phyloP scores from a whole-genome alignment of 805 yeast species.

The Yamadazyma insecticola region DNA sequence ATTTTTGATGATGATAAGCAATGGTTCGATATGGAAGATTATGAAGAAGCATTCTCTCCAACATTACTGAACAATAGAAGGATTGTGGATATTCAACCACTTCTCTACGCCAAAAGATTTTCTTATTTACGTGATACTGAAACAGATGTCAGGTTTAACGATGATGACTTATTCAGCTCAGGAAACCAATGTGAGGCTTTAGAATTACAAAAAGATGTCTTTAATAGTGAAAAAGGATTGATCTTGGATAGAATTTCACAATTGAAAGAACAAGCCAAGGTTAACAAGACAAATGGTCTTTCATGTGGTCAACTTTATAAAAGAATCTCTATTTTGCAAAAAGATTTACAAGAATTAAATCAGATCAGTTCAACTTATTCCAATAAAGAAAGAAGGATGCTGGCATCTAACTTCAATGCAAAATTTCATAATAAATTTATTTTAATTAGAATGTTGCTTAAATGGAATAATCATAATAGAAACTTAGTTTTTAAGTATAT shows the following conservation, averaged over 20 bases:
- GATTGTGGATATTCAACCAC: constrained; percentile 49
- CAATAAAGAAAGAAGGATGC: constrained; percentile 7
- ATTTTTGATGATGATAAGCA: constrained; percentile 50
- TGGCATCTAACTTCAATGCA: constrained; percentile 5
- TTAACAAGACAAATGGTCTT: constrained; percentile 6
- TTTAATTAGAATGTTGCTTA: constrained; percentile 33
- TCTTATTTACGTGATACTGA: constrained; percentile 61
- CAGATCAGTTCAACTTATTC: constrained; percentile 6
- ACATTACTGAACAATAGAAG: constrained; percentile 33
- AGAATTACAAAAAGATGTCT: constrained; percentile 20
- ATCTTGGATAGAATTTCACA: constrained; percentile 22
- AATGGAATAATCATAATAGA: constrained; percentile 37
- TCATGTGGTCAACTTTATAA: constrained; percentile 8
- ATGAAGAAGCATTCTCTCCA: constrained; percentile 50
- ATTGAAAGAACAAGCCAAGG: constrained; percentile 15
- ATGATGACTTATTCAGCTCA: constrained; percentile 17
- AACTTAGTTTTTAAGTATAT: constrained; percentile 30
- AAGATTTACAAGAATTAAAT: constrained; percentile 11
- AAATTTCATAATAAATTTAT: constrained; percentile 36
- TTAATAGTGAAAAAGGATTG: constrained; percentile 23
- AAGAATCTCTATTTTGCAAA: constrained; percentile 17
- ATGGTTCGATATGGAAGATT: constrained; percentile 65
- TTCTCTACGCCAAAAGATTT: constrained; percentile 65
- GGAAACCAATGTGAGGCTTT: constrained; percentile 26
- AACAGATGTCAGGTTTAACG: constrained; percentile 7